Conservation (phyloP, 345 rosid genomes). For the Eucalyptus regnans region DNA sequence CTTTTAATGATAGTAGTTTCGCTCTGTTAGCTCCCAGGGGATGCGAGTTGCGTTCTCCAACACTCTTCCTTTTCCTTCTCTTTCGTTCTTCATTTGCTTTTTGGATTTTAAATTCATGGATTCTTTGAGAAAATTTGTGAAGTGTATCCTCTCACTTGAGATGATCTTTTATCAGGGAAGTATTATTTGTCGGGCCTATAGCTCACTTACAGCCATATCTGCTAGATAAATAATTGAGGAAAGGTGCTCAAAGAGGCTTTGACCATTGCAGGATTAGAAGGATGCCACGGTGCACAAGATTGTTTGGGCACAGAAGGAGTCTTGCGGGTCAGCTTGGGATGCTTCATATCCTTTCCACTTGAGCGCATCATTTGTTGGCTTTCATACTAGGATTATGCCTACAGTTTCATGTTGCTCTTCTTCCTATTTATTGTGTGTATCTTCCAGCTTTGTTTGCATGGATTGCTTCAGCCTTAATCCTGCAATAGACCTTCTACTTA, state of each 20-base stretch:
- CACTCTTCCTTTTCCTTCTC: neutral
- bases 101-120: neutral
- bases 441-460: neutral
- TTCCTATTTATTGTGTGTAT: neutral
- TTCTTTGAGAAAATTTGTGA: neutral
- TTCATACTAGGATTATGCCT: neutral
- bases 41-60: neutral
- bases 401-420: neutral
- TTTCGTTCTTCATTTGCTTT: neutral
- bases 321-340: constrained; percentile 92
- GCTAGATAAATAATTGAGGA: neutral
- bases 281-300: constrained; percentile 60
- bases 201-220: neutral
- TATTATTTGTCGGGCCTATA: neutral
- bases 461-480: neutral
- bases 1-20: neutral
- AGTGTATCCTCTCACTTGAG: neutral
- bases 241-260: neutral
- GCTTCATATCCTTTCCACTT: constrained; percentile 71
- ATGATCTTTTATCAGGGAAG: neutral
- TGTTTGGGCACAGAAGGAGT: constrained; percentile 93
- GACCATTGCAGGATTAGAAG: constrained; percentile 38
- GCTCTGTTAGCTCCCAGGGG: neutral
- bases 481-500: constrained; percentile 45
- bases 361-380: neutral